Conservation (phyloP, 495 filamentous ascomycete genomes). For the Trichocladium antarcticum region DNA sequence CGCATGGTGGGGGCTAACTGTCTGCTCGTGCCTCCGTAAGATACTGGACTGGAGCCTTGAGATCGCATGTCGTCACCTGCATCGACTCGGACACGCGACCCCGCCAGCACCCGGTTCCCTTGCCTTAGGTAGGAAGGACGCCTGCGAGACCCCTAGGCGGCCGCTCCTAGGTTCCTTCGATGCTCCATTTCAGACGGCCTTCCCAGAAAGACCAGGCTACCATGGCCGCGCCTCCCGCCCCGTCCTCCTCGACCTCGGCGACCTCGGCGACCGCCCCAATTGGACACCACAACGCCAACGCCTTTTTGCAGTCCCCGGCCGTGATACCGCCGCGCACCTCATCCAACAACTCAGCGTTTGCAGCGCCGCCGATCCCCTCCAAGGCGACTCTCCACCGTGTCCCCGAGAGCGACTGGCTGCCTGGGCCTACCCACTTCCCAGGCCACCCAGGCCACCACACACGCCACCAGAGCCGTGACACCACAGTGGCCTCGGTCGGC, state of each 20-base stretch:
- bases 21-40: background rate
- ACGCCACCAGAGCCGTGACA: conserved; percentile 28
- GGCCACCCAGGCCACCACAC: conserved; percentile 9
- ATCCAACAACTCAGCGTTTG: conserved; percentile 36
- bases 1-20: background rate
- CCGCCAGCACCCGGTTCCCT: conserved; percentile 6
- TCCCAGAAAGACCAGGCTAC: conserved; percentile 19
- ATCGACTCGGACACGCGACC: conserved; percentile 1
- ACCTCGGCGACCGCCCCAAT: background rate
- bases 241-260: conserved; percentile 6
- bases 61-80: conserved; percentile 14
- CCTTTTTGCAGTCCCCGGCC: conserved; percentile 48
- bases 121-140: background rate
- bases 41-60: conserved; percentile 3
- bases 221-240: conserved; percentile 17
- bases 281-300: conserved; percentile 17
- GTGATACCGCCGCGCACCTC: conserved; percentile 65
- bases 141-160: background rate
- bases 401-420: conserved; percentile 47
- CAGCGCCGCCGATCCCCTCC: conserved; percentile 17
- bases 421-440: conserved; percentile 7
- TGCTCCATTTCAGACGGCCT: conserved; percentile 17
- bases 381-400: conserved; percentile 45
- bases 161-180: background rate
- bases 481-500: conserved; percentile 15